Evolutionary conservation across 1,284 basidiomycete species (phyloP).

Genomic region (Pseudozyma tsukubaensis): DNA sequence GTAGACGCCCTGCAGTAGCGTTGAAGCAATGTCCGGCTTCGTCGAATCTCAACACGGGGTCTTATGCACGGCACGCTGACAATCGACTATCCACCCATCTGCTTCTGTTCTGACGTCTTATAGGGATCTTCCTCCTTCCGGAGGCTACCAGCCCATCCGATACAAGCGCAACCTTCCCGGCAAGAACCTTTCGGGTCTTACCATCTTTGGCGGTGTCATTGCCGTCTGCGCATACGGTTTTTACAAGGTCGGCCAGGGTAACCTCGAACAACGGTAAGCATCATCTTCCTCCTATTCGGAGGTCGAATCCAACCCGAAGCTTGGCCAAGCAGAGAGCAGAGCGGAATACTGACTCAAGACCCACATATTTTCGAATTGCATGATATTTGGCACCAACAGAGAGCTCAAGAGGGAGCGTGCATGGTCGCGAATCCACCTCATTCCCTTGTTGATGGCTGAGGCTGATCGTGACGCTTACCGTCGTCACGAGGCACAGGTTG

Average conservation of each 20-base stretch:
- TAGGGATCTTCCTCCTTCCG: slow-evolving; percentile 94
- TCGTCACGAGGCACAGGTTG: slow-evolving; percentile 81
- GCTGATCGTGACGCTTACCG: slow-evolving; percentile 90
- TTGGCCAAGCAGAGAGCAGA: too few relatives aligned
- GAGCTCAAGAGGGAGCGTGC: slow-evolving; percentile 92
- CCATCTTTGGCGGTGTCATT: slow-evolving; percentile 85
- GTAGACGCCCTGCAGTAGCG: slow-evolving; percentile 2
- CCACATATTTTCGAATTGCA: neutral
- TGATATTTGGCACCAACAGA: slow-evolving; percentile 71
- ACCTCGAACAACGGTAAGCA: slow-evolving; percentile 89
- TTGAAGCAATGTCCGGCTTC: neutral
- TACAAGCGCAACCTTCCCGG: slow-evolving; percentile 97
- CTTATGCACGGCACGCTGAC: slow-evolving; percentile 7
- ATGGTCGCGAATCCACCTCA: slow-evolving; percentile 95
- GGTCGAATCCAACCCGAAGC: too few relatives aligned
- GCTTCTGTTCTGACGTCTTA: neutral
- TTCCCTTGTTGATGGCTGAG: slow-evolving; percentile 87
- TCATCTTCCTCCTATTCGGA: neutral
- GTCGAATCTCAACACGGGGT: neutral
- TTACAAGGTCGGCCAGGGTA: slow-evolving; percentile 88
- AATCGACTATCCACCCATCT: too few relatives aligned
- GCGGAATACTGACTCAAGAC: slow-evolving; percentile 4
- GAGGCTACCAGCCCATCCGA: slow-evolving; percentile 90
- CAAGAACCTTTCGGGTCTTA: slow-evolving; percentile 87
- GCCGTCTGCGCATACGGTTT: slow-evolving; percentile 91